Evolutionary conservation across 2,329 filamentous ascomycete species (phyloP).

Genomic region (Didymosphaeria variabile): DNA sequence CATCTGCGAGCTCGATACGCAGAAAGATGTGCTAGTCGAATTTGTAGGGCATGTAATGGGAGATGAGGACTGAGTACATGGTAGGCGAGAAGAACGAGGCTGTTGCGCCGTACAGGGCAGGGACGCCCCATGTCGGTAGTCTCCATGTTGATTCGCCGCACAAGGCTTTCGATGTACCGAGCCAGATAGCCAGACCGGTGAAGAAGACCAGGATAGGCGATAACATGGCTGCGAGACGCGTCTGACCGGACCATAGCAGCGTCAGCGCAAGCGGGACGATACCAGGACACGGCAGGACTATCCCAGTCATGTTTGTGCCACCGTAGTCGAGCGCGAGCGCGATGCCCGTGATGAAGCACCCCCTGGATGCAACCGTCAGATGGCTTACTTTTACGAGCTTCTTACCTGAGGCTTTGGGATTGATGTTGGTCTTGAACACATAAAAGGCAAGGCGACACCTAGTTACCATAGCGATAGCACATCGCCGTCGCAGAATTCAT

Average conservation of each 20-base stretch:
- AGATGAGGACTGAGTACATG: conserved; percentile 13
- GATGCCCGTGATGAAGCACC: conserved; percentile 55
- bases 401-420: conserved; percentile 55
- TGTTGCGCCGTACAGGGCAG: conserved; percentile 10
- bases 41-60: conserved; percentile 6
- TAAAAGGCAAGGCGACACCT: conserved; percentile 58
- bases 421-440: conserved; percentile 62
- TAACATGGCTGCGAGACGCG: conserved; percentile 58
- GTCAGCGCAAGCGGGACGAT: conserved; percentile 64
- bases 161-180: conserved; percentile 8
- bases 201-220: conserved; percentile 57
- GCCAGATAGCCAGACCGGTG: conserved; percentile 7
- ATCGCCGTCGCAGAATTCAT: conserved; percentile 29
- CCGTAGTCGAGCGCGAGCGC: conserved; percentile 64
- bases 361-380: conserved; percentile 62
- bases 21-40: conserved; percentile 18
- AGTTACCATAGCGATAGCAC: conserved; percentile 39
- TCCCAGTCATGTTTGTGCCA: conserved; percentile 64
- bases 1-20: conserved; percentile 16
- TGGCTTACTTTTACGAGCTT: conserved; percentile 56
- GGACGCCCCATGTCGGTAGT: conserved; percentile 11
- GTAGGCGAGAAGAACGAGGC: conserved; percentile 15
- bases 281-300: conserved; percentile 61
- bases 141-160: conserved; percentile 12
- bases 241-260: conserved; percentile 62